Percentiles rank a stretch among this genome's conserved stretches.
Evolutionary conservation across 306 rosid genomes (phyloP).

Genomic region (Cicer chorassanicum): DNA sequence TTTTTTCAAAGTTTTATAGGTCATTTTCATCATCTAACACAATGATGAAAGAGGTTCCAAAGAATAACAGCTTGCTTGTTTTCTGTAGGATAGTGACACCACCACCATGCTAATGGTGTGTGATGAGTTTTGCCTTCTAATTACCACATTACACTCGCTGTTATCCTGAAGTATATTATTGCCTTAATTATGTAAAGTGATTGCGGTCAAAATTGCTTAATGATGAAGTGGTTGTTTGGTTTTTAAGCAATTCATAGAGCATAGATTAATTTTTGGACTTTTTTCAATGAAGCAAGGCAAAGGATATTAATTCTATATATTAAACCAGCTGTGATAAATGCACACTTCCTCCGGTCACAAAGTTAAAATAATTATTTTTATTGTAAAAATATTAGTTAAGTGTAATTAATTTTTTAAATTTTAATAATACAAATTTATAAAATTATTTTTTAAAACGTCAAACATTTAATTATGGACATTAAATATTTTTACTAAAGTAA

Average conservation of each 20-base stretch:
- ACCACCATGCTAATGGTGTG: constrained; percentile 51
- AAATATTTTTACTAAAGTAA: too few relatives aligned
- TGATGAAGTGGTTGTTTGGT: constrained; percentile 39
- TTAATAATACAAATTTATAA: too few relatives aligned
- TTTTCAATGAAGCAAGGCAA: constrained; percentile 5
- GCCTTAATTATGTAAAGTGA: constrained; percentile 47
- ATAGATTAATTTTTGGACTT: constrained; percentile 37
- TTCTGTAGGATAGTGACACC: constrained; percentile 60
- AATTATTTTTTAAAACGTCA: too few relatives aligned
- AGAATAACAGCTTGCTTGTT: constrained; percentile 52
- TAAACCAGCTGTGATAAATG: background rate
- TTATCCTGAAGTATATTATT: constrained; percentile 39
- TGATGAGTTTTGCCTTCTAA: background rate
- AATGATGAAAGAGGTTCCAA: constrained; percentile 65
- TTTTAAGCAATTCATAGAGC: constrained; percentile 37
- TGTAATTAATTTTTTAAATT: too few relatives aligned
- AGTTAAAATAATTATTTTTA: too few relatives aligned
- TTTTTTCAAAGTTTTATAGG: constrained; percentile 51
- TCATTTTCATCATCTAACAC: constrained; percentile 53
- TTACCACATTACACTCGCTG: constrained; percentile 43
- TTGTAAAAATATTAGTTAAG: too few relatives aligned
- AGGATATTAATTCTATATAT: background rate
- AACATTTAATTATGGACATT: too few relatives aligned
- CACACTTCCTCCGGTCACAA: too few relatives aligned
- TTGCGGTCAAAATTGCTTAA: constrained; percentile 48